Evolutionary conservation across 2,329 filamentous ascomycete species (phyloP).

Genomic region (Rhinocladiella mackenziei): DNA sequence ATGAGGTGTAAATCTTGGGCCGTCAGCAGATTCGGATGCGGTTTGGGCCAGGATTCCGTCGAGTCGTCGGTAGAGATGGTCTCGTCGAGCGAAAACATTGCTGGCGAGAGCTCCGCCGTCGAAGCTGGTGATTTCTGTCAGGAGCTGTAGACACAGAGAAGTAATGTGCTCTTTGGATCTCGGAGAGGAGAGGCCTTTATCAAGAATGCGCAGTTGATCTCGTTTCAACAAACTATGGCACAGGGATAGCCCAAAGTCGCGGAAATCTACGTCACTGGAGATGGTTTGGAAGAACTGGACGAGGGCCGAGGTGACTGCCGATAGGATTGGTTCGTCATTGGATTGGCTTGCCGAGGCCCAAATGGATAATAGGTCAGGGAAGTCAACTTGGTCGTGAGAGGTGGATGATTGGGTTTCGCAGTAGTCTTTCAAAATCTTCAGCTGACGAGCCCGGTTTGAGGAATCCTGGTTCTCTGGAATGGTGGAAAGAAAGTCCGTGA

Average conservation of each 20-base stretch:
- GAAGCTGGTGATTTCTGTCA: conserved; percentile 79
- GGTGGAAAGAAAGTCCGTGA: conserved; percentile 43
- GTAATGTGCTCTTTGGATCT: conserved; percentile 84
- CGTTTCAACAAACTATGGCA: conserved; percentile 78
- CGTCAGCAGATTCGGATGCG: conserved; percentile 48
- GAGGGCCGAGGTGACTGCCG: conserved; percentile 73
- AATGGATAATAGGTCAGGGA: conserved; percentile 77
- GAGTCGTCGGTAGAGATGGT: conserved; percentile 74
- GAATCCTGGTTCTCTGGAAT: conserved; percentile 38
- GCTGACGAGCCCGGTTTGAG: conserved; percentile 37
- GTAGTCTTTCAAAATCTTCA: conserved; percentile 45
- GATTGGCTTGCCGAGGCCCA: conserved; percentile 80
- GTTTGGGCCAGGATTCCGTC: conserved; percentile 76
- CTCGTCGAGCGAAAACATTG: conserved; percentile 70
- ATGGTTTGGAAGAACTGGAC: conserved; percentile 76
- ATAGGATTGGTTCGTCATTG: conserved; percentile 76
- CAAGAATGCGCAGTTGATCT: conserved; percentile 73
- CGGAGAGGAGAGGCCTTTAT: conserved; percentile 71
- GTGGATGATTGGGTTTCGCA: conserved; percentile 53
- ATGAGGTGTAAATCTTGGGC: conserved; percentile 67
- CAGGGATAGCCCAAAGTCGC: conserved; percentile 69
- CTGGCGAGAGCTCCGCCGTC: conserved; percentile 79
- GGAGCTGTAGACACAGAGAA: conserved; percentile 77
- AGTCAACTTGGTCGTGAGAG: conserved; percentile 56
- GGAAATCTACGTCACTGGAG: conserved; percentile 68